Evolutionary conservation across 2,329 filamentous ascomycete species (phyloP), one percentile per base, ranked within the genome.

Genomic region (Botryotinia convoluta): DNA sequence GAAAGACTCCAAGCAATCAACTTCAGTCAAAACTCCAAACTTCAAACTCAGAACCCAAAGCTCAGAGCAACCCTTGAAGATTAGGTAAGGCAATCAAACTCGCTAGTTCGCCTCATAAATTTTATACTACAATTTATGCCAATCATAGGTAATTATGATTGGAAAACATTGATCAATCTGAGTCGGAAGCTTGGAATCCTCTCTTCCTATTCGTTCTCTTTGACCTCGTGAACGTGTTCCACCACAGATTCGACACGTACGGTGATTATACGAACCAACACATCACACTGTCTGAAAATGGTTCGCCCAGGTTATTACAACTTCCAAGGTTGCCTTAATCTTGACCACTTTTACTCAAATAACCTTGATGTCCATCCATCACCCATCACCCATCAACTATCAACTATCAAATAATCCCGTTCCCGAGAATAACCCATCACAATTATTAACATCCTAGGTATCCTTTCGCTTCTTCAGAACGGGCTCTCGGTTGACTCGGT

Each of bases 41-140:
- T 51, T 12, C 5, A 51, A 51, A 51, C 45, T 48, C 45, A 26
- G 26, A 48, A 48, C 1, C 4, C 26, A 14, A n/a, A 51, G 14
- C n/a, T 57, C 6, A 18, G 29, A 37, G 42, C 44, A 44, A n/a
- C 18, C 59, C 35, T 51, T 39, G 42, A 26, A 37, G 45, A 71
- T 57, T 54, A 57, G n/a, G 6, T n/a, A 72, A 67, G 37, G 39
- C 22, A 67, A 22, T 73, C 71, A 63, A 57, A 37, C 37, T 61
- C 73, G 67, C 69, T 69, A 67, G 74, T 74, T 35, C 73, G 75
- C 75, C 75, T 75, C 62, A 61, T 62, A 29, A 29, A 12, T 59
- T 72, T 59, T 39, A 57, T 57, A 16, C 51, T 0, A 18, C n/a
- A 8, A 18, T 44, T 57, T 70, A 44, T 63, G 71, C 54, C 64